Conservation (phyloP, 257 asterid species). For the Rhazya stricta region DNA sequence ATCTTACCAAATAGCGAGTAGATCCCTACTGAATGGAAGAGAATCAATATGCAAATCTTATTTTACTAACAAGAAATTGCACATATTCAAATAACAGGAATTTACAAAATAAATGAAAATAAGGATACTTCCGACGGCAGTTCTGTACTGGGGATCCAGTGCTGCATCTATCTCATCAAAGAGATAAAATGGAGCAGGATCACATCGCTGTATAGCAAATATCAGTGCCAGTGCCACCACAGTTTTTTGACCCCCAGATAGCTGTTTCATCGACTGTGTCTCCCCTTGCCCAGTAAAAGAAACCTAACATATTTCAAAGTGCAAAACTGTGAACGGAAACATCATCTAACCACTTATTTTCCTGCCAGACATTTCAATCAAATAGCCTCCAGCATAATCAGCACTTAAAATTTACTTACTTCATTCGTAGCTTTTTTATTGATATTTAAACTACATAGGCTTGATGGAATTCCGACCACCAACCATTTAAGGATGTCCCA, state of each 20-base stretch:
- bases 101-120: slow-evolving; percentile 12
- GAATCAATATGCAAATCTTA: neutral
- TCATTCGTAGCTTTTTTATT: neutral
- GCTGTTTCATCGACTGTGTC: slow-evolving; percentile 95
- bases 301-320: slow-evolving; percentile 48
- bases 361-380: neutral
- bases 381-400: slow-evolving; percentile 7
- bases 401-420: neutral
- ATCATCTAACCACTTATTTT: neutral
- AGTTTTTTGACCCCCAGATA: slow-evolving; percentile 98
- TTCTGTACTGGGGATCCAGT: slow-evolving; percentile 97
- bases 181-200: slow-evolving; percentile 99
- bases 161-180: slow-evolving; percentile 99
- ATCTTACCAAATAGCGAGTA: neutral
- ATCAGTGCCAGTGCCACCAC: slow-evolving; percentile 92
- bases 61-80: neutral
- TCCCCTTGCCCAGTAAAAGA: slow-evolving; percentile 98
- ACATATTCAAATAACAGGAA: slow-evolving; percentile 9
- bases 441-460: neutral
- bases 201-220: slow-evolving; percentile 97
- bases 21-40: neutral
- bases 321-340: neutral
- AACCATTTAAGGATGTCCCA: neutral
- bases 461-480: neutral
- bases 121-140: slow-evolving; percentile 99